These are phyloP conservation scores for Populus simonii DNA, from an alignment of 345 rosid genomes.

Conservation along the genomic window DNA sequence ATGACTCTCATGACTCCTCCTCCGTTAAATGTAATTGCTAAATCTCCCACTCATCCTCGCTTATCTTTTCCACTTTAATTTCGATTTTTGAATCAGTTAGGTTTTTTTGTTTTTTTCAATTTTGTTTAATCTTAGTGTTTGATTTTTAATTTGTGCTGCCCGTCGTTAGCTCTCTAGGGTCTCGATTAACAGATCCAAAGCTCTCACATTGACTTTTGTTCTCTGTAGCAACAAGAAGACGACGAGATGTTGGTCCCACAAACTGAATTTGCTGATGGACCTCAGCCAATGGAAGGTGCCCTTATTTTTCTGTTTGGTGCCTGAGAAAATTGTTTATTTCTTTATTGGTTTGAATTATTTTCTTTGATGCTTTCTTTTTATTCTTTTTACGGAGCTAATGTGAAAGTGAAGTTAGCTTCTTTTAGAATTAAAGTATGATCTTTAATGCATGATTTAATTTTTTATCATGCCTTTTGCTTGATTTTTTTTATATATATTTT, in stretches of 20 bases:
- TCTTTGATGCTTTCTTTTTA: neutral
- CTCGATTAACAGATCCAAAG: constrained; percentile 41
- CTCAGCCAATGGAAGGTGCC: constrained; percentile 51
- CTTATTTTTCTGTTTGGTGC: neutral
- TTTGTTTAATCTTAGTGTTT: neutral
- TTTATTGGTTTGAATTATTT: neutral
- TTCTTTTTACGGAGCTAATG: neutral
- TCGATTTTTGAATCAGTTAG: neutral
- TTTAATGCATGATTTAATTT: too few species aligned
- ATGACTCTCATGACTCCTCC: constrained; percentile 66
- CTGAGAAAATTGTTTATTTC: neutral
- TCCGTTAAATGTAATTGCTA: constrained; percentile 39
- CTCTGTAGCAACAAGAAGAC: constrained; percentile 28
- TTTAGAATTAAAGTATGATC: too few species aligned
- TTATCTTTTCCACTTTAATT: constrained; percentile 2
- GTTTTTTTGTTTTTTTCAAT: neutral
- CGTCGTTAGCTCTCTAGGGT: constrained; percentile 25
- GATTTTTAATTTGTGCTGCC: neutral
- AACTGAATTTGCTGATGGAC: constrained; percentile 30
- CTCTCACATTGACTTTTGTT: constrained; percentile 14
- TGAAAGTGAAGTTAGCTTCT: too few species aligned
- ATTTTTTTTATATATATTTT: neutral
- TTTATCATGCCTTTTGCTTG: neutral
- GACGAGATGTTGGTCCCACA: constrained; percentile 47
- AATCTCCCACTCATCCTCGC: constrained; percentile 6